Percentiles rank a stretch among this genome's conserved stretches.
These are phyloP conservation scores for Clitopilus hobsonii DNA, from an alignment of 768 basidiomycete species.

Conservation along the genomic window DNA sequence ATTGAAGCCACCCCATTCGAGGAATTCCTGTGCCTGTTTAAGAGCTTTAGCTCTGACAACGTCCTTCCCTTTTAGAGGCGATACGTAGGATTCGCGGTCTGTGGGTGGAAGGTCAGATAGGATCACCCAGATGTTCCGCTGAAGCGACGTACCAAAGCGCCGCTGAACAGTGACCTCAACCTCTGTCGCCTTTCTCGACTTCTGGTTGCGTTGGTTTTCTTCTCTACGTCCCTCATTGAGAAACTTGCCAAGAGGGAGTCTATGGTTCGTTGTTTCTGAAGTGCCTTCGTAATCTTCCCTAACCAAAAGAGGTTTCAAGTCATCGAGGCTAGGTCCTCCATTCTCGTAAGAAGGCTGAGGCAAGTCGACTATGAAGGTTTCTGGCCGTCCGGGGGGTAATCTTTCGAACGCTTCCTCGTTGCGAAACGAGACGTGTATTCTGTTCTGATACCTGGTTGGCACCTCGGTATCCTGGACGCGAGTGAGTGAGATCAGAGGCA, in stretches of 20 bases:
- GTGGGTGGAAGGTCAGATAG: neutral
- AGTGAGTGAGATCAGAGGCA: neutral
- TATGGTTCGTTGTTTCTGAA: slow-evolving; percentile 6
- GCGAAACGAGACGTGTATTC: slow-evolving; percentile 41
- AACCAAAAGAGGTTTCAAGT: slow-evolving; percentile 21
- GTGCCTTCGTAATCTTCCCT: slow-evolving; percentile 5
- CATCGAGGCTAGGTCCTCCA: slow-evolving; percentile 32
- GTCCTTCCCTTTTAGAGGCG: neutral
- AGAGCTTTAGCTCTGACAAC: neutral
- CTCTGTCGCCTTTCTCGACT: no score
- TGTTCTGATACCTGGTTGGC: slow-evolving; percentile 34
- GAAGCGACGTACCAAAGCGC: no score
- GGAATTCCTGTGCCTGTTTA: slow-evolving; percentile 12
- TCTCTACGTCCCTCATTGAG: no score
- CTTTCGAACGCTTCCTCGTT: slow-evolving; percentile 34
- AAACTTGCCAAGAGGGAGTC: no score
- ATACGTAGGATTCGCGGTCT: neutral
- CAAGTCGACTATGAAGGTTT: slow-evolving; percentile 21
- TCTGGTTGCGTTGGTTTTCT: no score
- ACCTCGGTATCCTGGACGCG: slow-evolving; percentile 42
- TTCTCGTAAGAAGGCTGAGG: slow-evolving; percentile 15
- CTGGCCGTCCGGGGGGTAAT: slow-evolving; percentile 22
- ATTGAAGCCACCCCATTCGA: slow-evolving; percentile 35
- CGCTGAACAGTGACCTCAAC: no score
- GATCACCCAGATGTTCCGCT: no score